A percentile compares a stretch with the other conserved stretches of the same genome.
Conservation (phyloP, 345 rosid species). For the Cardamine occulta region DNA sequence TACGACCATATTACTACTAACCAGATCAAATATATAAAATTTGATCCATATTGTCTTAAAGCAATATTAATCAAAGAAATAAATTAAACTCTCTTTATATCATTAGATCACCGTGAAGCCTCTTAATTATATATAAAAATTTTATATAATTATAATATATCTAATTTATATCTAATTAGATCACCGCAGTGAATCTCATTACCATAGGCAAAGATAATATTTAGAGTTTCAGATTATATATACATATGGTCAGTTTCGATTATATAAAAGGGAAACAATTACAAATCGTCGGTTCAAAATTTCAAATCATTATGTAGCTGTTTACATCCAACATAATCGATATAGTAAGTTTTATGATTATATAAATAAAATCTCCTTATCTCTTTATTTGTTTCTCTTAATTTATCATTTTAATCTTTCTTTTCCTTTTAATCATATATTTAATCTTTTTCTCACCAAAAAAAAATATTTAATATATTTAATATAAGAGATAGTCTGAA, state of each 20-base stretch:
- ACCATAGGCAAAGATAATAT: not conserved
- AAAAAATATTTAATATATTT: too few species aligned
- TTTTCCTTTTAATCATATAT: not conserved
- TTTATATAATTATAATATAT: too few species aligned
- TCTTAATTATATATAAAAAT: too few species aligned
- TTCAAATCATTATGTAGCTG: not conserved
- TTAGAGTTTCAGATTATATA: not conserved
- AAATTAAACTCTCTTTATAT: not conserved
- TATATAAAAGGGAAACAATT: not conserved
- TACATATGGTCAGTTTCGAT: not conserved
- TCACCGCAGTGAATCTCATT: not conserved
- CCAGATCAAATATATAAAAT: not conserved
- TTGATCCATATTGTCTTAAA: not conserved
- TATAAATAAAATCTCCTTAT: not conserved
- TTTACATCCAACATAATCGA: not conserved
- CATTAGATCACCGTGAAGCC: not conserved
- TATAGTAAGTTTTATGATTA: not conserved
- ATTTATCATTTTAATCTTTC: not conserved
- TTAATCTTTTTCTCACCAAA: not conserved
- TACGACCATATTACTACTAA: not conserved
- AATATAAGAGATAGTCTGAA: too few species aligned
- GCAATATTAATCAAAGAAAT: not conserved
- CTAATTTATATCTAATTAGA: too few species aligned
- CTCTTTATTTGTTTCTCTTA: not conserved
- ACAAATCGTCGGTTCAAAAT: not conserved